Evolutionary conservation across 2,329 filamentous ascomycete genomes (phyloP), one percentile per base, ranked within the genome.

Genomic region (Cytospora piceae): DNA sequence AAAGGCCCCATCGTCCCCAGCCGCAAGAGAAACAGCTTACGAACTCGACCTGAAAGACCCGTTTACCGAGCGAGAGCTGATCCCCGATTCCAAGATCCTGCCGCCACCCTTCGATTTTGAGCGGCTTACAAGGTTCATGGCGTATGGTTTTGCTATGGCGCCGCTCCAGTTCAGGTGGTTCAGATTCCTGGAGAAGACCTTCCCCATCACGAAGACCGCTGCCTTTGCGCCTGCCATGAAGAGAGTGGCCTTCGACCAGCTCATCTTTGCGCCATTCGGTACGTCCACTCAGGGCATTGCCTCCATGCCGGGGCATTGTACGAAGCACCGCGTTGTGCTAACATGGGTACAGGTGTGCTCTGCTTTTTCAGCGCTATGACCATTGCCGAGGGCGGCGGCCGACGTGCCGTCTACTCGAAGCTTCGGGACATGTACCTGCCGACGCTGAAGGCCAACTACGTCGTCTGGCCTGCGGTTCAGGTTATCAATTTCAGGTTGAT

Each of bases 311-410:
- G 22, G 17, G 27, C 87, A 4, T 12, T 24, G 46, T 4, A 24
- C n/a, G 46, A 24, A 12, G n/a, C n/a, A 14, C 8, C 39, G 14
- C 42, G 32, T 27, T 31, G 17, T n/a, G 29, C 61, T 63, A 37
- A 63, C 17, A 52, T 17, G 8, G 2, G 86, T 17, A 66, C 29
- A 68, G 67, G 92, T 80, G 86, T 99, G 64, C 91, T 86, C 17
- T 84, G 86, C 71, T 99, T 99, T 83, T 99, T 98, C 77, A 93
- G 92, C 0, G 94, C 90, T 78, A 98, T 99, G 94, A 98, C 95
- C 0, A 79, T 98, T 20, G 92, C 94, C 15, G 95, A 99, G 79
- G 95, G 95, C 31, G 95, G 95, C 65, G 93, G 93, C 37, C 87
- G 86, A 72, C 85, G 91, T 67, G 94, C 92, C 9, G 84, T 99